These are phyloP conservation scores for Nigrospora sphaerica DNA, from an alignment of 2,329 filamentous ascomycete species.

Conservation along the genomic window DNA sequence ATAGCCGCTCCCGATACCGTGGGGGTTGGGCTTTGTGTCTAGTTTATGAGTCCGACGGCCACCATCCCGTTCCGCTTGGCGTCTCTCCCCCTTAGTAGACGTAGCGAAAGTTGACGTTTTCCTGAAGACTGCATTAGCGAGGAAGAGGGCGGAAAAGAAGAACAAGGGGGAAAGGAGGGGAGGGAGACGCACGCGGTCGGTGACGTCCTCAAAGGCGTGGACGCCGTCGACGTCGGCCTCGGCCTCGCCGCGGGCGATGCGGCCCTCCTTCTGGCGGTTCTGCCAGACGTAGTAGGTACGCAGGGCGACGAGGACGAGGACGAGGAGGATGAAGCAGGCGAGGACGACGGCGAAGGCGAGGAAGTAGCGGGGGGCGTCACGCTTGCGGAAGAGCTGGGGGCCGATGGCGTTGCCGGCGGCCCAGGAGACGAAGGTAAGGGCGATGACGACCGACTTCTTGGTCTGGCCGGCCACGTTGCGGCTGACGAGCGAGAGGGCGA, in stretches of 20 bases:
- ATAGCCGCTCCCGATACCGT: no score
- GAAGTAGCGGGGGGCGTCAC: conserved; percentile 46
- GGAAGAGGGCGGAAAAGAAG: no score
- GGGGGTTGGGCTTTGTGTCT: no score
- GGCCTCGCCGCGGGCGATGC: conserved; percentile 34
- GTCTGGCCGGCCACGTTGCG: conserved; percentile 53
- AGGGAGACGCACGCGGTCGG: neutral
- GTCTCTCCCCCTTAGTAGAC: no score
- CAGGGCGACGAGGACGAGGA: conserved; percentile 37
- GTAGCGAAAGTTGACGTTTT: no score
- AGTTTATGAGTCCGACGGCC: no score
- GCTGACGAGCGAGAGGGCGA: conserved; percentile 43
- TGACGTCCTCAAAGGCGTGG: conserved; percentile 10
- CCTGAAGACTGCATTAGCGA: no score
- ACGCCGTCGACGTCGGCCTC: conserved; percentile 33
- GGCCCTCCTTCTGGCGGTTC: conserved; percentile 28
- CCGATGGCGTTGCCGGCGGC: conserved; percentile 47
- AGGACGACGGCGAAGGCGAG: conserved; percentile 50
- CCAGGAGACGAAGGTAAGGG: conserved; percentile 51
- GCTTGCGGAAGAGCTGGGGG: conserved; percentile 42
- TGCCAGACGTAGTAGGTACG: conserved; percentile 36
- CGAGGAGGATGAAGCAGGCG: conserved; percentile 44
- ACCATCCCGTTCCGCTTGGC: no score
- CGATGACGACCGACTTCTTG: conserved; percentile 49
- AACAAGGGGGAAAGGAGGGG: no score